phyloP scores from a whole-genome alignment of 2,329 filamentous ascomycete species.

The Ophiostoma pallidulum region DNA sequence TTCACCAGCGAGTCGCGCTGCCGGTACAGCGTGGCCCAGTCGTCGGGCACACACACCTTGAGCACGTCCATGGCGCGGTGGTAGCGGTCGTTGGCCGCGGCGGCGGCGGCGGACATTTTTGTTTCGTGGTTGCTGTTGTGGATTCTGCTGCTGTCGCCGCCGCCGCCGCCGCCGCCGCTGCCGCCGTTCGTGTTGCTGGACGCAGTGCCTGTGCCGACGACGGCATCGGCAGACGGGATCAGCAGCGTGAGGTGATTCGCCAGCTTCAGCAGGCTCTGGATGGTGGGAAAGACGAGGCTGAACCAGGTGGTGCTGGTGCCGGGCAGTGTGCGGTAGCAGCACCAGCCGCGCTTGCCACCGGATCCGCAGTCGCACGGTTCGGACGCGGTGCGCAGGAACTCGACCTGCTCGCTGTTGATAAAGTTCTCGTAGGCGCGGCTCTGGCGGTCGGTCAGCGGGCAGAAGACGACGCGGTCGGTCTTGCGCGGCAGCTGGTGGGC shows the following conservation, averaged over 20 bases:
- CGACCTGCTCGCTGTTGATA: conserved; percentile 60
- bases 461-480: conserved; percentile 89
- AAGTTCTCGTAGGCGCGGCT: conserved; percentile 74
- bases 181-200: neutral
- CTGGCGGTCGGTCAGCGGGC: conserved; percentile 76
- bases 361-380: conserved; percentile 63
- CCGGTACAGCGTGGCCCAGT: conserved; percentile 64
- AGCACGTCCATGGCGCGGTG: conserved; percentile 67
- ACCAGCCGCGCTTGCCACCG: conserved; percentile 67
- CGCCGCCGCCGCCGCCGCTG: neutral
- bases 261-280: conserved; percentile 74
- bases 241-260: conserved; percentile 88
- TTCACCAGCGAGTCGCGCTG: conserved; percentile 70
- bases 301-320: conserved; percentile 43
- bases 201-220: conserved; percentile 22
- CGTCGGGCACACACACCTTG: conserved; percentile 61
- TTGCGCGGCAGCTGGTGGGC: conserved; percentile 91
- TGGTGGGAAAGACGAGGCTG: conserved; percentile 72
- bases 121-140: neutral
- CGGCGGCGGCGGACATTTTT: neutral
- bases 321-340: conserved; percentile 55
- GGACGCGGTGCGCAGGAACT: conserved; percentile 57
- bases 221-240: conserved; percentile 57
- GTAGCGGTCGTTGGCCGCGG: conserved; percentile 50
- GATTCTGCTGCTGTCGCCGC: neutral